These are phyloP conservation scores for Kazachstania kunashirensis DNA, from an alignment of 805 yeast species.

Conservation along the genomic window DNA sequence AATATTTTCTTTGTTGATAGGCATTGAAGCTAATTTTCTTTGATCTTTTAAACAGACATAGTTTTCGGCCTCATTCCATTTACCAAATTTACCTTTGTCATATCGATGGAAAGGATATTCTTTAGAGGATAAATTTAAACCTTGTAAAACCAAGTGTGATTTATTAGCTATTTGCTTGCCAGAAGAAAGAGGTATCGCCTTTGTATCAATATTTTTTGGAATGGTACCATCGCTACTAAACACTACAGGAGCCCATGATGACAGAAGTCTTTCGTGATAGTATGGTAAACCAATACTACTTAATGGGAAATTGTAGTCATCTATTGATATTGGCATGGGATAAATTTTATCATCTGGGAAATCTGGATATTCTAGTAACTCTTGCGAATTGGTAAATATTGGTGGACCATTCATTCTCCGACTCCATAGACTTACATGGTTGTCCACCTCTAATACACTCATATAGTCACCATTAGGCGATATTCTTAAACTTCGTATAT, in stretches of 20 bases:
- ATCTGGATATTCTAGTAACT: slow-evolving; percentile 46
- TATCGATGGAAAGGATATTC: slow-evolving; percentile 40
- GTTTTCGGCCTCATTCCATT: slow-evolving; percentile 39
- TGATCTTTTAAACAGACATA: slow-evolving; percentile 34
- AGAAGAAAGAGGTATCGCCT: slow-evolving; percentile 5
- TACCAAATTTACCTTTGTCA: slow-evolving; percentile 47
- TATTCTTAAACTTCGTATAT: slow-evolving; percentile 26
- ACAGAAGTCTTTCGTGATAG: slow-evolving; percentile 63
- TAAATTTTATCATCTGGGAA: slow-evolving; percentile 30
- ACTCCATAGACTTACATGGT: slow-evolving; percentile 34
- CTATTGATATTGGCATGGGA: slow-evolving; percentile 26
- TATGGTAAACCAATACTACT: slow-evolving; percentile 78
- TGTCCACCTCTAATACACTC: slow-evolving; percentile 55
- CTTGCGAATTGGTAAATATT: slow-evolving; percentile 31
- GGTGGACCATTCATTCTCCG: slow-evolving; percentile 14
- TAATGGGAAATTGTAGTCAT: slow-evolving; percentile 46
- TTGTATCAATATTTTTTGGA: slow-evolving; percentile 42
- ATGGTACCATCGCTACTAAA: slow-evolving; percentile 57
- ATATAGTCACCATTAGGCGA: slow-evolving; percentile 65
- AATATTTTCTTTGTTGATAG: slow-evolving; percentile 14
- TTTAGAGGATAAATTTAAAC: slow-evolving; percentile 20
- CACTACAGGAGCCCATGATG: slow-evolving; percentile 65
- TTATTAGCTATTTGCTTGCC: slow-evolving; percentile 2
- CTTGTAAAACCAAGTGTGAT: slow-evolving; percentile 3
- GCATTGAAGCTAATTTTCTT: slow-evolving; percentile 12